phyloP scores from a whole-genome alignment of 73 alveolate species.

The Paramecium bursaria region DNA sequence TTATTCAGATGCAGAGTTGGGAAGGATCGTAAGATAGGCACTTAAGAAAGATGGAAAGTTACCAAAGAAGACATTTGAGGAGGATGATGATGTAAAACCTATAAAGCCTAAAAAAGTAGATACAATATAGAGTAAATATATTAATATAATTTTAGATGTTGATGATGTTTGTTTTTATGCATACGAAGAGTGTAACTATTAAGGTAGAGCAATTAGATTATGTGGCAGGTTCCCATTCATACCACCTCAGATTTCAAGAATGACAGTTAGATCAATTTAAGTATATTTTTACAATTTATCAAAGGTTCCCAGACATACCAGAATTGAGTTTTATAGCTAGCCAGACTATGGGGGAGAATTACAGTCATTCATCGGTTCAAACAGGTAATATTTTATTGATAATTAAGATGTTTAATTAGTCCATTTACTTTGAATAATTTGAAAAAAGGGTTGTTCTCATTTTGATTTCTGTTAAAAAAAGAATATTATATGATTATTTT shows the following conservation, averaged over 20 bases:
- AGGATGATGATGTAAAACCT: constrained; percentile 48
- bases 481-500: too few relatives aligned
- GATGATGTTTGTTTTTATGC: constrained; percentile 65
- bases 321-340: constrained; percentile 44
- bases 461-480: too few relatives aligned
- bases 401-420: constrained; percentile 49
- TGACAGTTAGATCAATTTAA: constrained; percentile 48
- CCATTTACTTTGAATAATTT: constrained; percentile 44
- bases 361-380: constrained; percentile 45
- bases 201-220: constrained; percentile 51
- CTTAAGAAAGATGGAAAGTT: constrained; percentile 16
- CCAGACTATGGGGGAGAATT: constrained; percentile 51
- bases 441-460: constrained; percentile 38
- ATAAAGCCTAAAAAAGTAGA: constrained; percentile 15
- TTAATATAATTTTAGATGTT: not conserved
- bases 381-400: too few relatives aligned
- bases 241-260: constrained; percentile 43
- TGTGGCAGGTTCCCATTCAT: constrained; percentile 58
- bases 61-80: not conserved
- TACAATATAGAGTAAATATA: constrained; percentile 26
- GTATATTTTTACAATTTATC: not conserved
- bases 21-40: constrained; percentile 24
- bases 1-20: constrained; percentile 49
- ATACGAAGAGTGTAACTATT: constrained; percentile 49
- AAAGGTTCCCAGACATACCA: constrained; percentile 55